Percentiles rank a stretch among this genome's conserved stretches.
These are phyloP conservation scores for Coemansia sp. DNA, from an alignment of 371 early-diverging fungal genomes.

Conservation along the genomic window DNA sequence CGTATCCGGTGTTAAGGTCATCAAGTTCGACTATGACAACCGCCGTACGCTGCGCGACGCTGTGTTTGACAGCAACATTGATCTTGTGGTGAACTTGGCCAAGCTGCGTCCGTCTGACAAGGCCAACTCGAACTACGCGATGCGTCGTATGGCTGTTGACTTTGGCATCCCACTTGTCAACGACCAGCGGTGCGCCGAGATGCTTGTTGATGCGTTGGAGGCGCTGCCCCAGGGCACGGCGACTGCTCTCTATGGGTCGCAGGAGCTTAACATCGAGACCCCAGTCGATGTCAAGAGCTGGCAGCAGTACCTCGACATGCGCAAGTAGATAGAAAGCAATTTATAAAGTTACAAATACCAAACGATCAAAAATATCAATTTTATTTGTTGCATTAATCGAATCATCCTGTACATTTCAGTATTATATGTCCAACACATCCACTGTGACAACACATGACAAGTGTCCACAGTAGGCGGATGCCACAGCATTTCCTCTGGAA, in stretches of 20 bases:
- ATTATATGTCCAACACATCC: conserved; percentile 97
- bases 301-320: conserved; percentile 42
- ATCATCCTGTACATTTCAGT: too few species aligned
- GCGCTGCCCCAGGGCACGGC: conserved; percentile 45
- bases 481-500: conserved; percentile 66
- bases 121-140: conserved; percentile 66
- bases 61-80: conserved; percentile 57
- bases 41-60: conserved; percentile 55
- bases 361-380: too few species aligned
- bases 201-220: conserved; percentile 76
- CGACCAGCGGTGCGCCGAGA: conserved; percentile 73
- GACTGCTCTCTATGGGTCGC: conserved; percentile 21
- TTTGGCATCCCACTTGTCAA: conserved; percentile 85
- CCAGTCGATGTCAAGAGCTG: conserved; percentile 47
- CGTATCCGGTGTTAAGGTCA: conserved; percentile 41
- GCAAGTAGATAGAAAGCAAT: conserved; percentile 35
- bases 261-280: conserved; percentile 34
- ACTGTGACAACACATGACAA: conserved; percentile 71
- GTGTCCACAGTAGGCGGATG: conserved; percentile 84
- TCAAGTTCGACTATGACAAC: conserved; percentile 57
- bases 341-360: too few species aligned
- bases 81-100: conserved; percentile 75
- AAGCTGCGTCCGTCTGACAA: conserved; percentile 65
- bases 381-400: too few species aligned
- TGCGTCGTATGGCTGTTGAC: conserved; percentile 85